Evolutionary conservation across 2,329 filamentous ascomycete species (phyloP).

Genomic region (Verticillium isaacii): DNA sequence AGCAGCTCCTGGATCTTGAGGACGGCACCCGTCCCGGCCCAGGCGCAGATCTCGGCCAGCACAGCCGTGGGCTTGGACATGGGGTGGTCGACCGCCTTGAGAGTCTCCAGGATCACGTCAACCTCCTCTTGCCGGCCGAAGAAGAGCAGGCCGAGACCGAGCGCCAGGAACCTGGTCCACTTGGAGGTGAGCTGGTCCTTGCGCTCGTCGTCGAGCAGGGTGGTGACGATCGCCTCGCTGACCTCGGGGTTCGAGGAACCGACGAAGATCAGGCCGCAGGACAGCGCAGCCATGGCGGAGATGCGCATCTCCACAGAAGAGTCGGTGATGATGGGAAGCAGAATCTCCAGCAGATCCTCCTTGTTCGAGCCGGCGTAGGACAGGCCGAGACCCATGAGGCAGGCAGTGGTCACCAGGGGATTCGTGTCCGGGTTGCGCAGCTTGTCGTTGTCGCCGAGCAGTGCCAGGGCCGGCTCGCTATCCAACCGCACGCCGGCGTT

Average conservation of each 20-base stretch:
- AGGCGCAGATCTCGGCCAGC: constrained; percentile 92
- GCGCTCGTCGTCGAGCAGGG: constrained; percentile 88
- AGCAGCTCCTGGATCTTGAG: constrained; percentile 95
- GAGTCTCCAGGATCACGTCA: constrained; percentile 93
- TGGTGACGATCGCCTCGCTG: constrained; percentile 86
- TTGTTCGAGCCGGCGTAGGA: constrained; percentile 94
- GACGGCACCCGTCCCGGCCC: constrained; percentile 95
- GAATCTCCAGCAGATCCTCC: constrained; percentile 76
- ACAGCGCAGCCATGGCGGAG: constrained; percentile 90
- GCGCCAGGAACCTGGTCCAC: constrained; percentile 94
- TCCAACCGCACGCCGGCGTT: constrained; percentile 89
- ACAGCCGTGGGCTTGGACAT: constrained; percentile 96
- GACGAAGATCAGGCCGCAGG: constrained; percentile 86
- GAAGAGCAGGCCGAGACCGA: constrained; percentile 89
- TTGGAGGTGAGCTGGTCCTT: constrained; percentile 92
- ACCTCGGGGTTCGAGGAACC: constrained; percentile 89
- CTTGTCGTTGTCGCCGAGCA: constrained; percentile 76
- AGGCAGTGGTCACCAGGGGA: constrained; percentile 71
- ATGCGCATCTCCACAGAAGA: constrained; percentile 87
- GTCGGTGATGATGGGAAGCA: constrained; percentile 84
- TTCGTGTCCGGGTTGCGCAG: constrained; percentile 64
- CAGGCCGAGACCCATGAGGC: constrained; percentile 93
- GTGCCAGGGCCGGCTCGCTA: constrained; percentile 81
- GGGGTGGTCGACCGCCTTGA: constrained; percentile 95
- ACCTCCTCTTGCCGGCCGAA: constrained; percentile 97